These are phyloP conservation scores for Heliocybe sulcata DNA, from an alignment of 1,284 basidiomycete genomes.

Conservation along the genomic window DNA sequence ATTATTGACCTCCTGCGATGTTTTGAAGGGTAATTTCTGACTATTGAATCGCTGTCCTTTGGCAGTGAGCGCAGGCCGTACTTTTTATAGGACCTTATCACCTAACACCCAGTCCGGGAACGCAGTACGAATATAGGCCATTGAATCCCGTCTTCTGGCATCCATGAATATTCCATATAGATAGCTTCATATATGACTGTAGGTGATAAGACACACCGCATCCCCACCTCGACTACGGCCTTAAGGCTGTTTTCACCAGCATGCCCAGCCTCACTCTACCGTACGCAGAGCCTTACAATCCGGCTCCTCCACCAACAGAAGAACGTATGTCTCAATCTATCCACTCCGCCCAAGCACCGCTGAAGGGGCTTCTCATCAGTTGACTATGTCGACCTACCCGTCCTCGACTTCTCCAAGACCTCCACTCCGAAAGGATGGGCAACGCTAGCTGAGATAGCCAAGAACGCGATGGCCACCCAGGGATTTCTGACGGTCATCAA, in stretches of 20 bases:
- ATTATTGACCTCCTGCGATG: too few relatives aligned
- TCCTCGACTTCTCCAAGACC: conserved; percentile 55
- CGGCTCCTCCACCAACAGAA: not conserved
- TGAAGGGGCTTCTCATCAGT: conserved; percentile 31
- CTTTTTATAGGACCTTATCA: too few relatives aligned
- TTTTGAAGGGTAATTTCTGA: too few relatives aligned
- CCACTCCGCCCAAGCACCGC: not conserved
- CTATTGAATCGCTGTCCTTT: too few relatives aligned
- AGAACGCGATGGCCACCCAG: conserved; percentile 49
- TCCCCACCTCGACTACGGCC: too few relatives aligned
- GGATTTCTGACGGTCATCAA: conserved; percentile 64
- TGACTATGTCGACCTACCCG: conserved; percentile 60
- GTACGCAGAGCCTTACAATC: not conserved
- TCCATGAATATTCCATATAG: too few relatives aligned
- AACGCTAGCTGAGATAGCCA: conserved; percentile 39
- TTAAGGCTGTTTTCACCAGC: not conserved
- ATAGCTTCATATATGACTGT: too few relatives aligned
- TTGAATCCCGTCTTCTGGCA: too few relatives aligned
- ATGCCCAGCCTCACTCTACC: not conserved
- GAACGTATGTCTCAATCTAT: not conserved
- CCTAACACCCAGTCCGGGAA: too few relatives aligned
- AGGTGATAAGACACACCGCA: too few relatives aligned
- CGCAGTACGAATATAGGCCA: too few relatives aligned
- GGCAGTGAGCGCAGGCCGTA: too few relatives aligned
- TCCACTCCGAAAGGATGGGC: conserved; percentile 36